Evolutionary conservation across 495 filamentous ascomycete genomes (phyloP), one percentile per base, ranked within the genome.

Genomic region (Xylaria intraflava): DNA sequence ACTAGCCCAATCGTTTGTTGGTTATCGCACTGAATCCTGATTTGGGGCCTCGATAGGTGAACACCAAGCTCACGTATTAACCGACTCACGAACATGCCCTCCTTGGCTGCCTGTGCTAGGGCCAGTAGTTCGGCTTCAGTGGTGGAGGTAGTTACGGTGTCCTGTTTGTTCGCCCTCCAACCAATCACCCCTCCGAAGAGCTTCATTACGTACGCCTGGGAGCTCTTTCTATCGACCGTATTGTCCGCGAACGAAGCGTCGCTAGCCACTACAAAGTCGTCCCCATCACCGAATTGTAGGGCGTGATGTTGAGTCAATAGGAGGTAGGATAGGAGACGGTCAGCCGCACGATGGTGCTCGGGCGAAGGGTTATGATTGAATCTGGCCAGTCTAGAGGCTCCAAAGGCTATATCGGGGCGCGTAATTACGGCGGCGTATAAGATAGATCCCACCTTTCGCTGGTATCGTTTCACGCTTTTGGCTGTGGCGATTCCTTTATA

Each of bases 271-370:
- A 39, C 16, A n/a, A 53, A 41, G 35, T 58, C 43, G 42, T 58
- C 41, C 12, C 20, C 27, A 24, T 47, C 44, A 6, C 49, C 49
- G 19, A 58, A 49, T 41, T 49, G 23, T 11, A 58, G 29, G 1
- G 56, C 50, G 0, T 49, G 26, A 8, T 23, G 0, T 6, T 51
- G 23, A 12, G 55, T 58, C 1, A 14, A 26, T 1, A 30, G 12
- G 1, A 58, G 42, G 55, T 58, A 58, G 2, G 17, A 27, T 10
- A 58, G 26, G 1, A 58, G 49, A 20, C 40, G 33, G 29, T 58
- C 56, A 11, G 19, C 40, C 1, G 7, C 22, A 11, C 17, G 1
- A 20, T 43, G 3, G 20, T 43, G 22, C 7, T 44, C 42, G 2
- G 42, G 10, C 1, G 3, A 2, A 2, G 24, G 42, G 7, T 44